These are phyloP conservation scores for Paulownia fortunei DNA, from an alignment of 257 asterid genomes.

Conservation along the genomic window DNA sequence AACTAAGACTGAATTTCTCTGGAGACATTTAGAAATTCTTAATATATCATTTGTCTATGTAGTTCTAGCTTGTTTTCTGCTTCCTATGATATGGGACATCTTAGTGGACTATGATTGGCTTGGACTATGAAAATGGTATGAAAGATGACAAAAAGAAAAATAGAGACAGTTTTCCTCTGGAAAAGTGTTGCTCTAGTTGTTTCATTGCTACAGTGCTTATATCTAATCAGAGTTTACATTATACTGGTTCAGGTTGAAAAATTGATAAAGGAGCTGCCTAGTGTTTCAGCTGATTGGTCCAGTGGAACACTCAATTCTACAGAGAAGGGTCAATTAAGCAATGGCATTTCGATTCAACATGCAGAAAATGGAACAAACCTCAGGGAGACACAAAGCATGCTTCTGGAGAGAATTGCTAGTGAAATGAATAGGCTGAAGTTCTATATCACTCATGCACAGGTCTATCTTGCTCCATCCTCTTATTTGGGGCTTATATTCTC, in stretches of 20 bases:
- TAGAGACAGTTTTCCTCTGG: conserved; percentile 3
- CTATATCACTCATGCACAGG: conserved; percentile 86
- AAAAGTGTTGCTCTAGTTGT: background rate
- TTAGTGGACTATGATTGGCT: background rate
- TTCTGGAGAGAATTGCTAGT: conserved; percentile 93
- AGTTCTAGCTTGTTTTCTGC: conserved; percentile 11
- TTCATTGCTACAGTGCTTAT: conserved; percentile 20
- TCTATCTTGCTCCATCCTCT: conserved; percentile 49
- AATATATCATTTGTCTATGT: background rate
- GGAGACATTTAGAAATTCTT: background rate
- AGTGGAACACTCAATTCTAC: conserved; percentile 48
- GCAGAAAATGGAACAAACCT: conserved; percentile 70
- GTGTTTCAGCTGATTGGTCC: conserved; percentile 77
- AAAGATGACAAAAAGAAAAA: conserved; percentile 20
- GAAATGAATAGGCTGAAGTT: conserved; percentile 97
- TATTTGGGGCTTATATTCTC: background rate
- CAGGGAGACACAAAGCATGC: conserved; percentile 98
- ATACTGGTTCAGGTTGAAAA: conserved; percentile 83
- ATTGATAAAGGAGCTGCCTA: conserved; percentile 87
- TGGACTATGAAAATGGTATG: background rate
- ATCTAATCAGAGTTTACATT: conserved; percentile 10
- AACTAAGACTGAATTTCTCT: conserved; percentile 3
- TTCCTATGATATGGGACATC: background rate
- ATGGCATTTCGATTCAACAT: conserved; percentile 60
- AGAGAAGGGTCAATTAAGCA: conserved; percentile 59